Evolutionary conservation across 1,284 basidiomycete species (phyloP), one percentile per base, ranked within the genome.

Genomic region (Anthracocystis panici-leucophaei): DNA sequence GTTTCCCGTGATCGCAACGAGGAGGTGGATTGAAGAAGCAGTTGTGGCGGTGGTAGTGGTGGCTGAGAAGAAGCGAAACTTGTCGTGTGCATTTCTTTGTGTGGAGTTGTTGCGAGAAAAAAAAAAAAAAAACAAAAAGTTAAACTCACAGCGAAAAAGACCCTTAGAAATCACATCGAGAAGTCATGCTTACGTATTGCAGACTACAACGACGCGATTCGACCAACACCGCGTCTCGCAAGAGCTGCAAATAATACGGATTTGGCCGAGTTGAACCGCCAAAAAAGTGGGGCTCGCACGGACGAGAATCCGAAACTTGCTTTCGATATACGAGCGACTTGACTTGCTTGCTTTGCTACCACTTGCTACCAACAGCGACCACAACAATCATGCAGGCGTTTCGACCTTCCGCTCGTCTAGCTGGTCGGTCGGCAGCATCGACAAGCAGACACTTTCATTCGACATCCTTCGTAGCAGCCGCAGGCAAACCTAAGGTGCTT

Each of bases 401-500:
- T 20, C 46, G 49, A 2, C 29, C 50, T 5, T 40, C 41, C 31
- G 27, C 40, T n/a, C 25, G 51, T 33, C 44, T 68, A 5, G 27
- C 27, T 20, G 31, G 20, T 9, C 50, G 12, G 4, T 40, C 55
- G 6, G 31, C 18, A 12, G 23, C 35, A 3, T 11, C 41, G 9
- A 9, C 42, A n/a, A 46, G 49, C 42, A 42, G 40, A n/a, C 51
- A 42, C 16, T 57, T 65, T 31, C 62, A 65, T 27, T 50, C 63
- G 18, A 58, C 21, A 18, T 40, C 54, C 7, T 31, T 27, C n/a
- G 48, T 20, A 21, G 35, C 35, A 18, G 41, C 51, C 1, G 51
- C 46, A 23, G 41, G 23, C 38, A 73, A 65, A 23, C 77, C 79
- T 3, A 74, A 72, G 25, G 77, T 82, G 33, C 66, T 82, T n/a